Conservation (phyloP, 805 yeast genomes). For the Candida incommunis region DNA sequence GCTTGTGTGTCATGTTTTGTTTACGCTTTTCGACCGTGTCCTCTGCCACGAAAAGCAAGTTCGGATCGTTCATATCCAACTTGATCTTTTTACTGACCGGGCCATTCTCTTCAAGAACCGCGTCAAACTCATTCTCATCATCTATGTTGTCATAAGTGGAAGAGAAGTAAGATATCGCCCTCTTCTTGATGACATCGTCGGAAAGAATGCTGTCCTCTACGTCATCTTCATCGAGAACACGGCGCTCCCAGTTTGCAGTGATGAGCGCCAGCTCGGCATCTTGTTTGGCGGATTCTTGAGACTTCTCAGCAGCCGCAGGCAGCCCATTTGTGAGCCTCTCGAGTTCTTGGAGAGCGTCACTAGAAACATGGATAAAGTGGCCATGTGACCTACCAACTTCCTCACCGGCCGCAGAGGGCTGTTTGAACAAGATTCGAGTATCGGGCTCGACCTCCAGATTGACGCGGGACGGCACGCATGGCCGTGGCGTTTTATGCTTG, state of each 20-base stretch:
- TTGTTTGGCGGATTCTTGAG: not conserved
- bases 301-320: not conserved
- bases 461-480: constrained; percentile 37
- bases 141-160: not conserved
- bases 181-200: constrained; percentile 24
- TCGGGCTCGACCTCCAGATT: constrained; percentile 52
- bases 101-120: constrained; percentile 60
- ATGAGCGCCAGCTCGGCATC: constrained; percentile 1
- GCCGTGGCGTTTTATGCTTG: constrained; percentile 26
- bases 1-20: not conserved
- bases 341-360: not conserved
- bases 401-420: constrained; percentile 18
- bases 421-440: constrained; percentile 2
- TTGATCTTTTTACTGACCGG: constrained; percentile 16
- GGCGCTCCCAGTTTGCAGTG: not conserved
- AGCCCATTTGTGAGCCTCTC: not conserved
- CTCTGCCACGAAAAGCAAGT: constrained; percentile 50
- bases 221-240: constrained; percentile 9
- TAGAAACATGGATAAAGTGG: not conserved
- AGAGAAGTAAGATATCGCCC: not conserved
- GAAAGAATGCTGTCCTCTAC: too few species aligned
- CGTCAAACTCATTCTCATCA: too few species aligned
- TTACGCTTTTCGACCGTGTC: constrained; percentile 7
- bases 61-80: constrained; percentile 80
- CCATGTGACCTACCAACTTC: not conserved